Evolutionary conservation across 1,139 yeast genomes (phyloP), one percentile per base, ranked within the genome.

Genomic region (Petasospora rhodanensis): DNA sequence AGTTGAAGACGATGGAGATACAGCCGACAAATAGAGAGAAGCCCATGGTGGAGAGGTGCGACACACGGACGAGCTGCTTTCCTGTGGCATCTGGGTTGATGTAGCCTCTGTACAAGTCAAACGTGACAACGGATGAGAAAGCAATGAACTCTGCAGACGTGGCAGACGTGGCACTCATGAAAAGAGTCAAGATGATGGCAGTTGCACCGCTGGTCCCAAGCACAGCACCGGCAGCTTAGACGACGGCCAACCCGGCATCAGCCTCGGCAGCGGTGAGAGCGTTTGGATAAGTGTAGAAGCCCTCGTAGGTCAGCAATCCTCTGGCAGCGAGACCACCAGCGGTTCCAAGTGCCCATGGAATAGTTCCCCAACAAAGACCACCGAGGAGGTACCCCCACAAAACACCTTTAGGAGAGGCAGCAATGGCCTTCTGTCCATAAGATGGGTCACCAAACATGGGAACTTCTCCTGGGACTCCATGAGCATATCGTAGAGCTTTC

Each of bases 371-470:
- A 32, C 62, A 56, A 11, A 64, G 29, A n/a, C 66, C 69, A 22
- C 71, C 71, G 11, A 58, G 25, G 16, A 61, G 41, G 40, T 66
- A 66, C 12, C 68, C 69, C 28, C 41, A 37, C 36, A 63, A 47
- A 10, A 59, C 61, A 40, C 60, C 51, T 13, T 51, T 51, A 10
- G 66, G 59, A 17, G 58, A 54, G 5, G 70, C 60, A 32, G 70
- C 70, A 43, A 67, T 62, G 7, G 72, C 68, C 52, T 64, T 64
- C 42, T 62, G 67, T 8, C 59, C 61, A 46, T 64, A 66, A 6
- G 65, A 59, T 5, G 69, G 67, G 39, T 65, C 71, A 28, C 66
- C 60, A 41, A 63, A 60, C 10, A 31, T 10, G 68, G 64, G 34
- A 43, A 41, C 14, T 41, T 43, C 22, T 47, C 43, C 5, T 56